phyloP scores from a whole-genome alignment of 495 filamentous ascomycete species.

The Hypoxylon cercidicola region DNA sequence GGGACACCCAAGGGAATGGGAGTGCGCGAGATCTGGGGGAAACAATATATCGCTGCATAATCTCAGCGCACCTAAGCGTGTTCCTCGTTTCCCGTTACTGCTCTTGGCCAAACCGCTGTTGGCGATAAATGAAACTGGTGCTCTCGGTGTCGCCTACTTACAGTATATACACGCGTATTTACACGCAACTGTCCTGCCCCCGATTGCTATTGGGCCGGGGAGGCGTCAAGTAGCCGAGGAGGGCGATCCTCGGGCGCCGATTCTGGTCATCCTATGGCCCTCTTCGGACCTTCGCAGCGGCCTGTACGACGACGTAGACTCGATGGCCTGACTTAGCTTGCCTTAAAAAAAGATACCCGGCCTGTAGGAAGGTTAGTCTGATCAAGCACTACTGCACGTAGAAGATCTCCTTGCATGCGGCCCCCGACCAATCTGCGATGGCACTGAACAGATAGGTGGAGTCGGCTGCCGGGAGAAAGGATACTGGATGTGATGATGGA shows the following conservation, averaged over 20 bases:
- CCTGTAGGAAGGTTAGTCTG: conserved; percentile 7
- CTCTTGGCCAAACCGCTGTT: conserved; percentile 43
- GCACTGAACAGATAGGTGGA: conserved; percentile 21
- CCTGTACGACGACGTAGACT: conserved; percentile 19
- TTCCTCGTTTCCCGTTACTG: conserved; percentile 49
- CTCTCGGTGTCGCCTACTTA: conserved; percentile 40
- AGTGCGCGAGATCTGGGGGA: conserved; percentile 48
- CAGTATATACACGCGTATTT: conserved; percentile 27
- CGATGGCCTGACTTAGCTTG: conserved; percentile 17
- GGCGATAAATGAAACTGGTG: conserved; percentile 38
- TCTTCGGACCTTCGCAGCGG: conserved; percentile 22
- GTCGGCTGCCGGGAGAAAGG: conserved; percentile 14
- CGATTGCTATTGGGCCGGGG: not conserved
- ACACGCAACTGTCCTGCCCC: conserved; percentile 37
- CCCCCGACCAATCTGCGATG: conserved; percentile 18
- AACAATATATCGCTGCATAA: conserved; percentile 47
- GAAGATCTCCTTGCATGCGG: conserved; percentile 26
- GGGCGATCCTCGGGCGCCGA: conserved; percentile 14
- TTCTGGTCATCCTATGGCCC: conserved; percentile 15
- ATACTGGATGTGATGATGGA: conserved; percentile 6
- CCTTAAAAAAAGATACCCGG: not conserved
- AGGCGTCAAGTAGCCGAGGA: conserved; percentile 7
- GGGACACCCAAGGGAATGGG: conserved; percentile 35
- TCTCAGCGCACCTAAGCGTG: conserved; percentile 48
- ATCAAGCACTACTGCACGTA: conserved; percentile 20